Conservation (phyloP, 495 filamentous ascomycete genomes). For the Lasiosphaeria hispida region DNA sequence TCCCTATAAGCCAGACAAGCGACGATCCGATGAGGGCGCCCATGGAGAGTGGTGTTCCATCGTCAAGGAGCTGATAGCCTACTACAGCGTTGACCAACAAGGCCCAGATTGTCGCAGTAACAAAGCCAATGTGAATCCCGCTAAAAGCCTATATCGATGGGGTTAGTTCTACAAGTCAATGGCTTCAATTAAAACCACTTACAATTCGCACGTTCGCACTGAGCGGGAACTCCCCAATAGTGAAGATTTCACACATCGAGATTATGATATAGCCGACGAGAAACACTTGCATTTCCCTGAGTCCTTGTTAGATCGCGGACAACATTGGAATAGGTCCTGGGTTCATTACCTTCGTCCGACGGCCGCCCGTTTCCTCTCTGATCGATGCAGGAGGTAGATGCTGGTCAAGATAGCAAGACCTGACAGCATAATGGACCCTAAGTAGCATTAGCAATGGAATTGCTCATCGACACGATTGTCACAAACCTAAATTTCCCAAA, state of each 20-base stretch:
- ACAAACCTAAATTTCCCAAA: constrained; percentile 84
- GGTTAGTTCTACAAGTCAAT: constrained; percentile 16
- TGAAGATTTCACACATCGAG: constrained; percentile 94
- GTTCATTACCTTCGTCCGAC: constrained; percentile 79
- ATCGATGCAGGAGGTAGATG: constrained; percentile 65
- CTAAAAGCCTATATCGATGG: constrained; percentile 67
- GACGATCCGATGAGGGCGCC: constrained; percentile 71
- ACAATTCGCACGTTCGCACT: constrained; percentile 63
- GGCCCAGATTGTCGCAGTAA: constrained; percentile 85
- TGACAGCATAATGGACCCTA: constrained; percentile 88
- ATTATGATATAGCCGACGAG: constrained; percentile 83
- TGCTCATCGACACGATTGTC: neutral
- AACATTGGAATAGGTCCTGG: neutral
- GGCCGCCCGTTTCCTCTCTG: constrained; percentile 91
- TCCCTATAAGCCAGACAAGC: constrained; percentile 74
- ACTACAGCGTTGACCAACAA: constrained; percentile 89
- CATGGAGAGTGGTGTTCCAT: constrained; percentile 82
- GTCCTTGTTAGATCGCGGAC: constrained; percentile 25
- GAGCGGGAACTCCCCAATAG: constrained; percentile 83
- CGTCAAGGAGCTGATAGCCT: constrained; percentile 90
- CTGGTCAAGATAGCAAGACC: constrained; percentile 71
- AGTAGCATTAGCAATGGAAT: constrained; percentile 9
- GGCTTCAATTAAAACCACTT: constrained; percentile 39
- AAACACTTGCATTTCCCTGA: constrained; percentile 95
- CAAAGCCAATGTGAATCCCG: constrained; percentile 87